Percentiles rank a stretch among this genome's conserved stretches.
phyloP scores from a whole-genome alignment of 2,329 filamentous ascomycete species.

The Tolypocladium ovalisporum region DNA sequence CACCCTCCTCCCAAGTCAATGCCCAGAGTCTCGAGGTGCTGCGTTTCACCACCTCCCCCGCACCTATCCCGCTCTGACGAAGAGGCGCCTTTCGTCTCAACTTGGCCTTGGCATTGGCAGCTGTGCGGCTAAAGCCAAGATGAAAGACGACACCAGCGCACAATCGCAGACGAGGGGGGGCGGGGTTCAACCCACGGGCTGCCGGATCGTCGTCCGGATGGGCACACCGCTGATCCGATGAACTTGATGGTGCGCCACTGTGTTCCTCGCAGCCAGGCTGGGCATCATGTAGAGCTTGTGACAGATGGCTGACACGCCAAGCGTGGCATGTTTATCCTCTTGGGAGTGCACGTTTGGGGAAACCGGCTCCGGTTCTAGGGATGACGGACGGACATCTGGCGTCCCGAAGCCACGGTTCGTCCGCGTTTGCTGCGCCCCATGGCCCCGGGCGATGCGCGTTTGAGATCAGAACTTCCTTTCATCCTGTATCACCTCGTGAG shows the following conservation, averaged over 20 bases:
- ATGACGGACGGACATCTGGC: background rate
- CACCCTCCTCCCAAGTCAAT: background rate
- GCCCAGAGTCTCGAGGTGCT: background rate
- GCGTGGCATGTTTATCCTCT: background rate
- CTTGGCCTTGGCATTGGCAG: background rate
- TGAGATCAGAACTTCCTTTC: background rate
- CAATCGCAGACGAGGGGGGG: background rate
- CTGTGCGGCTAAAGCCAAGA: background rate
- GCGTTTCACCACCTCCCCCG: background rate
- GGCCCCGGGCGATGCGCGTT: background rate
- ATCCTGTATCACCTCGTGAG: background rate
- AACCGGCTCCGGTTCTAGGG: background rate
- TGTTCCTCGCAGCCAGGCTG: background rate
- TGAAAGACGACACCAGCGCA: background rate
- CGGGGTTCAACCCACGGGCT: background rate
- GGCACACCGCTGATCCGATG: background rate
- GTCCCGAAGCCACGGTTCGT: background rate
- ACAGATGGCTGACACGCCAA: background rate
- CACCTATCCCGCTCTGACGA: background rate
- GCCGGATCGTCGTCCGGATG: background rate
- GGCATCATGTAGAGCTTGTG: background rate
- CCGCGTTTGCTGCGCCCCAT: background rate
- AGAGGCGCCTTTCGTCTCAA: background rate
- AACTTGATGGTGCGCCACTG: background rate
- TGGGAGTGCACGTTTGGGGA: background rate